Conservation (phyloP, 129 eudicot species). For the Solidago caesia region DNA sequence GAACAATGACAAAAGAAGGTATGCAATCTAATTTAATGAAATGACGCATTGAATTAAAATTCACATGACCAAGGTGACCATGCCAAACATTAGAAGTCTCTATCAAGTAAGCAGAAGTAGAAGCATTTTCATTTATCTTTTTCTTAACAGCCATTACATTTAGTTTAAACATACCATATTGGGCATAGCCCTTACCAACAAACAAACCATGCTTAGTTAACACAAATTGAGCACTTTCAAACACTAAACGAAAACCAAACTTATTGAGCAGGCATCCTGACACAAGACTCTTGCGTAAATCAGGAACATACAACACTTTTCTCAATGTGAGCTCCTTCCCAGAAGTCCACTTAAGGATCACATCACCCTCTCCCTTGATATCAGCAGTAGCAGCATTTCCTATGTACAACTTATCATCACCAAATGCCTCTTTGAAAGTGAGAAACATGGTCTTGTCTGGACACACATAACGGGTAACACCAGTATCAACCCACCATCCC, state of each 20-base stretch:
- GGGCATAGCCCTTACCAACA: not conserved
- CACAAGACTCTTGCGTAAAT: not conserved
- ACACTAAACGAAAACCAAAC: not conserved
- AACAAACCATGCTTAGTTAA: not conserved
- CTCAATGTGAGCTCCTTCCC: too few species aligned
- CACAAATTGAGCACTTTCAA: not conserved
- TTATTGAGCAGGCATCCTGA: not conserved
- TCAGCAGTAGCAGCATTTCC: not conserved
- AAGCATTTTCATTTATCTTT: too few species aligned
- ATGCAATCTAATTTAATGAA: not conserved
- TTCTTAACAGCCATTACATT: not conserved
- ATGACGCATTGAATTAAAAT: not conserved
- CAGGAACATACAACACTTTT: too few species aligned
- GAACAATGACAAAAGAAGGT: not conserved
- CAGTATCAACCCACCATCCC: not conserved
- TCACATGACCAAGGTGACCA: not conserved
- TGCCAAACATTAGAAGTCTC: not conserved
- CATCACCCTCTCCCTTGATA: too few species aligned
- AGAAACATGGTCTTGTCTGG: conserved; percentile 8
- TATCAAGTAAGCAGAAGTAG: too few species aligned
- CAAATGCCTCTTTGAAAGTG: not conserved
- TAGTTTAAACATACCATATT: not conserved
- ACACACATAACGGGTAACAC: not conserved
- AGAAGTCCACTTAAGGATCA: too few species aligned
- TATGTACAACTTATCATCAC: not conserved